Base-by-base conservation (phyloP, 1,139 yeast species). In the Lodderomyces orthopsilosis region DNA sequence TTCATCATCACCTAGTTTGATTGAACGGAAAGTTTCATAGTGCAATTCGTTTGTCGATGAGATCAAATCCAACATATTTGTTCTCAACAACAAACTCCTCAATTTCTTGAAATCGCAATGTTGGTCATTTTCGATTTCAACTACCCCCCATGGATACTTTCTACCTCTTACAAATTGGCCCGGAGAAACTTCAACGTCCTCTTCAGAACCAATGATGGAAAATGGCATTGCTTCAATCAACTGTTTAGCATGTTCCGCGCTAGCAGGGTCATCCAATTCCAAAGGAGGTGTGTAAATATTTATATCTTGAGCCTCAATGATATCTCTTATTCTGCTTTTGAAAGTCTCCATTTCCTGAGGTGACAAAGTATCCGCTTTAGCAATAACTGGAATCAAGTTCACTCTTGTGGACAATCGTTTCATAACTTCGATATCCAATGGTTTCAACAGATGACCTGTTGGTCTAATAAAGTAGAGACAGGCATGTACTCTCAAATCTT, bases 61-160 rank as follows among this genome's bases (percentile, higher is more conserved):
- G 45, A 93, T 77, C 58, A 93, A 76, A 65, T 93, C 99, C 60
- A 94, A 79, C 89, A 93, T 81, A 68, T 93, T 93, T 22, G 96
- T 88, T 68, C 98, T 85, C 62, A 94, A 75, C 50, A 93, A 70
- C 57, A 93, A 75, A 53, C 91, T 81, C 68, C 98, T 84, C 59
- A 93, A 77, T 65, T 90, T 90, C 65, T 89, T 83, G 71, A 94
- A 93, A 66, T 93, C 98, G 68, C 97, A 91, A 63, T 93, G 98
- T 49, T 78, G 77, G 61, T 91, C 98, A 65, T 93, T 93, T 65
- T 93, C 98, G 42, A 93, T 96, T 65, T 93, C 98, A 41, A 93
- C 98, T 43, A 88, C 75, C 37, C 98, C 98, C 98, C 98, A 93
- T 50, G 95, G 91, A 62, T 93, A 93, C 63, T 88, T 88, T 67